Percentiles rank a stretch among this genome's conserved stretches.
Conservation (phyloP, 371 early-diverging fungal species). For the Actinomortierella wolfii region DNA sequence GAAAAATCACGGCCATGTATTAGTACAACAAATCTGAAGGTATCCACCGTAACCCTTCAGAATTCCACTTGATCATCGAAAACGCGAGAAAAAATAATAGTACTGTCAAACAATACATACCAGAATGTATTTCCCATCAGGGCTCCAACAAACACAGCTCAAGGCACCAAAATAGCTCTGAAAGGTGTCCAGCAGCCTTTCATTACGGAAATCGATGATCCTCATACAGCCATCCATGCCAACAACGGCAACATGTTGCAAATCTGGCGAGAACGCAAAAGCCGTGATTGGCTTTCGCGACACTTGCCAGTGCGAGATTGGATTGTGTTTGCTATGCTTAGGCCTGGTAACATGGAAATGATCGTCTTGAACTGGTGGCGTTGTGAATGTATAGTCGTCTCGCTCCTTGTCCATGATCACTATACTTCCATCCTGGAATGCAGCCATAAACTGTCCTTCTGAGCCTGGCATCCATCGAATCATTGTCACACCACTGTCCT, state of each 20-base stretch:
- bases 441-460: constrained; percentile 81
- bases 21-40: neutral
- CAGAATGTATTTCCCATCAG: constrained; percentile 90
- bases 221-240: constrained; percentile 79
- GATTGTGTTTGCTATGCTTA: constrained; percentile 70
- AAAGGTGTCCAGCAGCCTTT: constrained; percentile 75
- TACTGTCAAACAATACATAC: constrained; percentile 49
- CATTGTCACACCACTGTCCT: constrained; percentile 69
- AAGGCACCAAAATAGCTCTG: constrained; percentile 85
- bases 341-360: constrained; percentile 57
- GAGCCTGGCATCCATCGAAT: constrained; percentile 93
- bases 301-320: constrained; percentile 77
- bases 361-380: constrained; percentile 40
- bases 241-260: constrained; percentile 79
- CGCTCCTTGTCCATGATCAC: constrained; percentile 88
- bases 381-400: constrained; percentile 74
- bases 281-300: constrained; percentile 71
- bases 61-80: too few relatives aligned
- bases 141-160: constrained; percentile 89
- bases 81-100: neutral
- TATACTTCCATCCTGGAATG: constrained; percentile 77
- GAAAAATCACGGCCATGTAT: too few relatives aligned
- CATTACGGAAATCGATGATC: constrained; percentile 75
- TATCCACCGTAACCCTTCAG: too few relatives aligned
- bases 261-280: constrained; percentile 88